Conservation (phyloP, 331 rosid genomes). For the Malus hybrid region DNA sequence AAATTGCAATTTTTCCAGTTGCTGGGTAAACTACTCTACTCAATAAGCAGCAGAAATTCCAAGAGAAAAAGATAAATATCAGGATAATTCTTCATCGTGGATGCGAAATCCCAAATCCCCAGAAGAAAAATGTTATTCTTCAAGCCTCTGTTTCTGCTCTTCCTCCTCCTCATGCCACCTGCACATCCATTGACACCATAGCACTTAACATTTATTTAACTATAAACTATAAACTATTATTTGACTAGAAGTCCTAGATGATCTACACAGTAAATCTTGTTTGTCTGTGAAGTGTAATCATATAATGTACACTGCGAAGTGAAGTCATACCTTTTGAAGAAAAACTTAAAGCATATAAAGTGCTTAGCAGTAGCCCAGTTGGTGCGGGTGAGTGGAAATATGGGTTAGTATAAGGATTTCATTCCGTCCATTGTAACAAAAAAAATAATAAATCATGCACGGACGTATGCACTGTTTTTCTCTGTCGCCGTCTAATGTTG, state of each 20-base stretch:
- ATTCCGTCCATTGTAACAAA: too few relatives aligned
- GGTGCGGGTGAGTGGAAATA: too few relatives aligned
- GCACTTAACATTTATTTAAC: background rate
- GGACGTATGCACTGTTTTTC: background rate
- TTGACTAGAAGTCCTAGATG: background rate
- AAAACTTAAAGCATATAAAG: background rate
- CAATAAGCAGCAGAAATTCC: too few relatives aligned
- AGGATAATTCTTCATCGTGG: background rate
- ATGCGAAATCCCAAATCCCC: background rate
- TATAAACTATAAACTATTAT: too few relatives aligned
- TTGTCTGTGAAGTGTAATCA: too few relatives aligned
- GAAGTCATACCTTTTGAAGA: background rate
- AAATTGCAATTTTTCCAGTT: background rate
- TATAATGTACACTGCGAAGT: background rate
- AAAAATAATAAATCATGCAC: background rate
- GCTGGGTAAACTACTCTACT: too few relatives aligned
- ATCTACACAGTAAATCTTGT: too few relatives aligned
- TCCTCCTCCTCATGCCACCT: background rate
- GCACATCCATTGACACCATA: background rate
- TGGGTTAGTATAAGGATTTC: too few relatives aligned
- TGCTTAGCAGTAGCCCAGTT: too few relatives aligned
- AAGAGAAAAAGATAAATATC: too few relatives aligned
- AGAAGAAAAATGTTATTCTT: background rate
- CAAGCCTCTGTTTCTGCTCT: background rate
- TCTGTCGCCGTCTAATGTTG: slow-evolving; percentile 32